Percentiles rank a stretch among this genome's conserved stretches.
phyloP scores from a whole-genome alignment of 164 flowering plant species.

The Umbilicus rupestris region DNA sequence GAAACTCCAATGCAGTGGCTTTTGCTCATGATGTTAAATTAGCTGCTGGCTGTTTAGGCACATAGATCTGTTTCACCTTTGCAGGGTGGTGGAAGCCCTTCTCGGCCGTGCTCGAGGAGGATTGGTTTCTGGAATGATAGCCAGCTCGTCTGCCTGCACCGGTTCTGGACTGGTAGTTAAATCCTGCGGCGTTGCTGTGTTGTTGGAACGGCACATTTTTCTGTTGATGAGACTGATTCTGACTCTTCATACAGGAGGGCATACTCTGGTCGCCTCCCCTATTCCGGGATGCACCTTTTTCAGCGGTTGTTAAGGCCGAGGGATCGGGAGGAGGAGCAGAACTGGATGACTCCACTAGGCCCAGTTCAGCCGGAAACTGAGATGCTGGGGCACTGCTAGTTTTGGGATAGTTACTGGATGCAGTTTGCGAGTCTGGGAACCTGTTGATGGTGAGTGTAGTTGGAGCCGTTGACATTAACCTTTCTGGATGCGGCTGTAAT shows the following conservation, averaged over 20 bases:
- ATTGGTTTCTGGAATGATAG: constrained; percentile 55
- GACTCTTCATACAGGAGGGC: constrained; percentile 23
- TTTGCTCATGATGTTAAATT: neutral
- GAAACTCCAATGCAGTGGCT: neutral
- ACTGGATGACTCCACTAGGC: constrained; percentile 40
- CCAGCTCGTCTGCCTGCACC: constrained; percentile 41
- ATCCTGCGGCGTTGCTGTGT: constrained; percentile 32
- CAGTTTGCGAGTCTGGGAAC: constrained; percentile 35
- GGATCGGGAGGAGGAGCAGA: constrained; percentile 19
- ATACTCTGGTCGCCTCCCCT: constrained; percentile 21
- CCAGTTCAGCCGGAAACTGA: constrained; percentile 55
- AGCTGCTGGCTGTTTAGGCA: constrained; percentile 53
- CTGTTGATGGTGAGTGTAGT: constrained; percentile 21
- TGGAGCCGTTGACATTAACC: constrained; percentile 15
- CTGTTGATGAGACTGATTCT: constrained; percentile 32
- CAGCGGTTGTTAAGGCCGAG: too few species aligned
- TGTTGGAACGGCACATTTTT: constrained; percentile 38
- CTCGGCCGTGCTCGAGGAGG: constrained; percentile 33
- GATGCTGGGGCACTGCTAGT: constrained; percentile 23
- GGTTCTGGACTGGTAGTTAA: constrained; percentile 44
- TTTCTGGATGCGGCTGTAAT: constrained; percentile 47
- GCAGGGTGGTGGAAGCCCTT: constrained; percentile 32
- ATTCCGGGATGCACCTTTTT: too few species aligned
- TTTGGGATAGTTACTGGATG: constrained; percentile 22
- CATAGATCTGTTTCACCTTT: constrained; percentile 82